Conservation (phyloP, 768 basidiomycete genomes). For the Fistulinella prunicolor region DNA sequence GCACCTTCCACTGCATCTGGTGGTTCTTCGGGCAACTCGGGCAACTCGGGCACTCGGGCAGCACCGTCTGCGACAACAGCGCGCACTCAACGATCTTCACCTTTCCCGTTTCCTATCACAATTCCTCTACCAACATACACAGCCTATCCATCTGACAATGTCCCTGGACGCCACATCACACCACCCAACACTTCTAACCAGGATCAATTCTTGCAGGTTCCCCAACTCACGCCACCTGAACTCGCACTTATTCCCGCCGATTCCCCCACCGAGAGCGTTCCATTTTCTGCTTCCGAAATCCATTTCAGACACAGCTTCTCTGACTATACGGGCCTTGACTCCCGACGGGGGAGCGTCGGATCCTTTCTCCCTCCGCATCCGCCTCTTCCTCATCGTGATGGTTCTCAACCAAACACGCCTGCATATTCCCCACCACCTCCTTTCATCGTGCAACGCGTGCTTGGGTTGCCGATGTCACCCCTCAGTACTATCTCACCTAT, state of each 20-base stretch:
- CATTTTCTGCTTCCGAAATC: constrained; percentile 53
- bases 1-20: constrained; percentile 33
- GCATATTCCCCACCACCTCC: constrained; percentile 22
- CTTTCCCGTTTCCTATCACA: constrained; percentile 46
- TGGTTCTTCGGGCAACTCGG: constrained; percentile 27
- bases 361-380: constrained; percentile 43
- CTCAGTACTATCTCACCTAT: constrained; percentile 12
- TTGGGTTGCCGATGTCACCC: constrained; percentile 26
- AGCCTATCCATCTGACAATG: constrained; percentile 14
- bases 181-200: constrained; percentile 12
- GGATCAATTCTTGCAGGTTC: constrained; percentile 29
- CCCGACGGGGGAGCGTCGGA: constrained; percentile 32
- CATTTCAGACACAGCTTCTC: constrained; percentile 44
- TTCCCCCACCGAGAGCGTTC: constrained; percentile 57
- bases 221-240: constrained; percentile 23
- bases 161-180: constrained; percentile 16
- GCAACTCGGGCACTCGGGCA: constrained; percentile 17
- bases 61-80: constrained; percentile 19
- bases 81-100: constrained; percentile 24
- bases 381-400: constrained; percentile 32
- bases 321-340: constrained; percentile 29
- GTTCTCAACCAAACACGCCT: constrained; percentile 17
- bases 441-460: constrained; percentile 33
- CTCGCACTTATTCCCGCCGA: constrained; percentile 30
- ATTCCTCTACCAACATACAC: constrained; percentile 42